These are phyloP conservation scores for Alternaria consortialis DNA, from an alignment of 2,329 filamentous ascomycete species.

Conservation along the genomic window DNA sequence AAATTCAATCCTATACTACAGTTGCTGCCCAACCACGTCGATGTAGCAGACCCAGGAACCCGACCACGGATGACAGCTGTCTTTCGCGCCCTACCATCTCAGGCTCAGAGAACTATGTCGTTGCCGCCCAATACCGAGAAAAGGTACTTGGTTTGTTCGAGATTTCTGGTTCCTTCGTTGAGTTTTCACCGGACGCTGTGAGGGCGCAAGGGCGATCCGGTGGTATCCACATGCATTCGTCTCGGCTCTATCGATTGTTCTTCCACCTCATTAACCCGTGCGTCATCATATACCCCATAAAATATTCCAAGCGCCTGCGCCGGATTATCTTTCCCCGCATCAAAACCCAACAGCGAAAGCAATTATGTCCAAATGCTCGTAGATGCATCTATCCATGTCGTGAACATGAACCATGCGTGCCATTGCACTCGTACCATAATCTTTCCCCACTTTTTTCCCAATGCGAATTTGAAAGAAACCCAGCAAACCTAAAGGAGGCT, in stretches of 20 bases:
- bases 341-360: conserved; percentile 38
- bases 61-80: conserved; percentile 32
- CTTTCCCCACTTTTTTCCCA: conserved; percentile 22
- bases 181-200: conserved; percentile 25
- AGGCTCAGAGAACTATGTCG: conserved; percentile 20
- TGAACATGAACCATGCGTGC: conserved; percentile 17
- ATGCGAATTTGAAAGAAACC: conserved; percentile 29
- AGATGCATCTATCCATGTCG: conserved; percentile 17
- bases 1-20: conserved; percentile 28
- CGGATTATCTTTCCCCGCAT: conserved; percentile 32
- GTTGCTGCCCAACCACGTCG: conserved; percentile 34
- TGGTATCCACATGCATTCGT: conserved; percentile 33
- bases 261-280: conserved; percentile 29
- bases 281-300: conserved; percentile 37
- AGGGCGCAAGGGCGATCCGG: conserved; percentile 23
- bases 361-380: conserved; percentile 28
- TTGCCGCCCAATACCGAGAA: conserved; percentile 34
- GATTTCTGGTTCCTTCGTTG: conserved; percentile 21
- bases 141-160: conserved; percentile 16
- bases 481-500: conserved; percentile 22
- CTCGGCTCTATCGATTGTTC: conserved; percentile 22
- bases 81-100: conserved; percentile 27
- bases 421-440: conserved; percentile 18
- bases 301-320: conserved; percentile 45
- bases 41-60: conserved; percentile 14